Percentiles rank a stretch among this genome's conserved stretches.
Evolutionary conservation across 2,329 filamentous ascomycete species (phyloP).

Genomic region (Aspergillus novofumigatus): DNA sequence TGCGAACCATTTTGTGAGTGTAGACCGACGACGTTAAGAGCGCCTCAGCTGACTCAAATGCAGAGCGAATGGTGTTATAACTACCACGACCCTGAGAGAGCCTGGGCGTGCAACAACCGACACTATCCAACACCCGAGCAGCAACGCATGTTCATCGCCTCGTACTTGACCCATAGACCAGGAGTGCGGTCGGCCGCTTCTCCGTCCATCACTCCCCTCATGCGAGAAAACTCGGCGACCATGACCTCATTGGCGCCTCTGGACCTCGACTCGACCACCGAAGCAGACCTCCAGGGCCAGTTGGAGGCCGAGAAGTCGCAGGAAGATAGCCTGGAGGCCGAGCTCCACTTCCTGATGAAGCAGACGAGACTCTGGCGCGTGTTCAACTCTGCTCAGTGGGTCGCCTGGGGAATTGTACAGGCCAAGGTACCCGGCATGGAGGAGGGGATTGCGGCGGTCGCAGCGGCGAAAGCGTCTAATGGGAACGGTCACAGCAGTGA

Average conservation of each 20-base stretch:
- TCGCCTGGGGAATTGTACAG: slow-evolving; percentile 95
- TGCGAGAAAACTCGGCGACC: slow-evolving; percentile 52
- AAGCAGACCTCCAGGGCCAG: slow-evolving; percentile 47
- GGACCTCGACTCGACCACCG: slow-evolving; percentile 71
- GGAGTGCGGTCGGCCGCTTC: slow-evolving; percentile 26
- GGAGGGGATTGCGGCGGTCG: slow-evolving; percentile 27
- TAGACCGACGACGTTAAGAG: background rate
- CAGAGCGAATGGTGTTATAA: slow-evolving; percentile 94
- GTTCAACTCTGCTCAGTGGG: slow-evolving; percentile 85
- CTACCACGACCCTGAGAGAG: slow-evolving; percentile 69
- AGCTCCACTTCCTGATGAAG: slow-evolving; percentile 66
- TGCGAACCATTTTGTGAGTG: slow-evolving; percentile 83
- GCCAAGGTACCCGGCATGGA: slow-evolving; percentile 77
- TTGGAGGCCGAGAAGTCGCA: slow-evolving; percentile 58
- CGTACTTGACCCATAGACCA: slow-evolving; percentile 80
- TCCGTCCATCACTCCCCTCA: slow-evolving; percentile 27
- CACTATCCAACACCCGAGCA: slow-evolving; percentile 75
- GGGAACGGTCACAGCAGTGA: slow-evolving; percentile 7
- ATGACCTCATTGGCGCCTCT: slow-evolving; percentile 57
- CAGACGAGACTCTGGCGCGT: slow-evolving; percentile 83
- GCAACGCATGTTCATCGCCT: slow-evolving; percentile 77
- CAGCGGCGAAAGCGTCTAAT: slow-evolving; percentile 17
- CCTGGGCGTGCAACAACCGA: slow-evolving; percentile 64
- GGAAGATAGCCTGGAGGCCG: slow-evolving; percentile 62
- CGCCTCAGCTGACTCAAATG: slow-evolving; percentile 8